Evolutionary conservation across 2,329 filamentous ascomycete genomes (phyloP).

Genomic region (Stenocarpella maydis): DNA sequence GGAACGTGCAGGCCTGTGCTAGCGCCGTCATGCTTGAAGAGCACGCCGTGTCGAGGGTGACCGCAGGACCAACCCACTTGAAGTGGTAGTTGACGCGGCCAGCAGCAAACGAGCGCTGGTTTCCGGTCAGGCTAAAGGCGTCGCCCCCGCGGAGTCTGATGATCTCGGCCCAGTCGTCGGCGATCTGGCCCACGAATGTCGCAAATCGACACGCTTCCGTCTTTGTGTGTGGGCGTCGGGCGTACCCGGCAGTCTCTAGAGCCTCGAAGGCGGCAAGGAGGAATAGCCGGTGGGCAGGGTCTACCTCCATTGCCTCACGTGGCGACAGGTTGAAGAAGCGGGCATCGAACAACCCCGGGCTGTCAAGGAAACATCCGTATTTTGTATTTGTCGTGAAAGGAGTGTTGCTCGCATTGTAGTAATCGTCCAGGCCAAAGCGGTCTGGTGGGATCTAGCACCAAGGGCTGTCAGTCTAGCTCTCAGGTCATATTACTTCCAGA

Average conservation of each 20-base stretch:
- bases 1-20: conserved; percentile 58
- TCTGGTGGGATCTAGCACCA: background rate
- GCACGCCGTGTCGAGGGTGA: conserved; percentile 47
- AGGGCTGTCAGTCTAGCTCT: too few relatives aligned
- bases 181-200: background rate
- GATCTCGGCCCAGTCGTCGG: conserved; percentile 6
- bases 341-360: background rate
- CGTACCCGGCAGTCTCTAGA: background rate
- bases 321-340: conserved; percentile 11
- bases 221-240: too few relatives aligned
- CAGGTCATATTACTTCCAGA: too few relatives aligned
- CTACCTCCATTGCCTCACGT: background rate
- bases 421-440: background rate
- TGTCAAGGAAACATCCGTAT: background rate
- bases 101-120: conserved; percentile 38
- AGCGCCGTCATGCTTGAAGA: conserved; percentile 48
- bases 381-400: background rate
- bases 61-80: conserved; percentile 44
- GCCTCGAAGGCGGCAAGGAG: conserved; percentile 6
- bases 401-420: conserved; percentile 31
- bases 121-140: background rate
- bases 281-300: background rate
- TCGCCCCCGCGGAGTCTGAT: conserved; percentile 1
- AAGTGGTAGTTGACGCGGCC: conserved; percentile 45
- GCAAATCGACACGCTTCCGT: background rate